Evolutionary conservation across 2,329 filamentous ascomycete species (phyloP).

Genomic region (Penicillium sp.): DNA sequence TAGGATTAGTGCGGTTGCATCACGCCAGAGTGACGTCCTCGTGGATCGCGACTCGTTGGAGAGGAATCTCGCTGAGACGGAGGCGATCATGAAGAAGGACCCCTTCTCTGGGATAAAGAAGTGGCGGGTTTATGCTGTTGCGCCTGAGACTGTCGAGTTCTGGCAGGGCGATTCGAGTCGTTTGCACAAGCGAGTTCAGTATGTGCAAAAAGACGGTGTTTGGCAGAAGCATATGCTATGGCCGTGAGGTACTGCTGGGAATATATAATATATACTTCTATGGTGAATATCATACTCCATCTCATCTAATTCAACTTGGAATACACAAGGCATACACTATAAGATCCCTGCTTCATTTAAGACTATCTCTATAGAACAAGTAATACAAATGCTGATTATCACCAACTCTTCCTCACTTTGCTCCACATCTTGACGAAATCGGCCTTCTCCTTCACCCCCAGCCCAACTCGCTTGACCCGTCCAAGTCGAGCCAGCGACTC

Average conservation of each 20-base stretch:
- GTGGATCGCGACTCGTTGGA: conserved; percentile 2
- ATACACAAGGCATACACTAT: too few relatives aligned
- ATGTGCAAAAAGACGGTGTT: conserved; percentile 3
- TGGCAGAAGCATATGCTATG: conserved; percentile 14
- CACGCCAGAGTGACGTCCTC: conserved; percentile 20
- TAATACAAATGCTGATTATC: conserved; percentile 5
- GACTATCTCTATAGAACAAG: not conserved
- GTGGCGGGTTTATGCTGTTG: conserved; percentile 22
- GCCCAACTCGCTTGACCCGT: conserved; percentile 82
- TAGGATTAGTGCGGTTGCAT: conserved; percentile 18
- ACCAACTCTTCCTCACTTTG: conserved; percentile 43
- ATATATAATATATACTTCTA: too few relatives aligned
- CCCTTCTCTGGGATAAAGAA: not conserved
- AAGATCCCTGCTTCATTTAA: too few relatives aligned
- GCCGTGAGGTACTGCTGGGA: conserved; percentile 6
- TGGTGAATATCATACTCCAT: too few relatives aligned
- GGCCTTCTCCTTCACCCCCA: conserved; percentile 81
- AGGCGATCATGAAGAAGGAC: not conserved
- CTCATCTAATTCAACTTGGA: too few relatives aligned
- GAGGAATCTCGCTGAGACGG: not conserved
- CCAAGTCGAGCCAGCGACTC: conserved; percentile 87
- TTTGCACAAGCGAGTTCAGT: conserved; percentile 19
- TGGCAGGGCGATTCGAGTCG: conserved; percentile 21
- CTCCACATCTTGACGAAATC: conserved; percentile 77
- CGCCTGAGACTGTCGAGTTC: conserved; percentile 17